These are phyloP conservation scores for Knoxia roxburghii DNA, from an alignment of 257 asterid species.

Conservation along the genomic window DNA sequence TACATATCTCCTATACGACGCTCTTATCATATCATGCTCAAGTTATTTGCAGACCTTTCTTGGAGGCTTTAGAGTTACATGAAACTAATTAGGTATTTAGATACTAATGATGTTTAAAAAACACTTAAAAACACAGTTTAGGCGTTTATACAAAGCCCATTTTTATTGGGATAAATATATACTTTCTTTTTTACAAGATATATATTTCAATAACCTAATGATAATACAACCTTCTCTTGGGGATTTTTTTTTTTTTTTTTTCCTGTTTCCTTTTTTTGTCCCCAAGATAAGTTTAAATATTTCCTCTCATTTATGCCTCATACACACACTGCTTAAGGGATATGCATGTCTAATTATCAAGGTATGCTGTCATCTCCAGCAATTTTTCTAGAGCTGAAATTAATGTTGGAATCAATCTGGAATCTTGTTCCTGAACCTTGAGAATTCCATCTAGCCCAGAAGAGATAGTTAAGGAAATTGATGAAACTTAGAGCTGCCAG, in stretches of 20 bases:
- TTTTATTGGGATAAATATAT: not conserved
- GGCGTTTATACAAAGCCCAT: not conserved
- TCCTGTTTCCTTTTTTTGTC: no score
- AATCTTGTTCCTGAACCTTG: conserved; percentile 3
- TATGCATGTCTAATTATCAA: conserved; percentile 10
- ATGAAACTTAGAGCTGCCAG: conserved; percentile 57
- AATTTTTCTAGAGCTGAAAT: conserved; percentile 25
- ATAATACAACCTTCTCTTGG: not conserved
- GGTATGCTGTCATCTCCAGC: conserved; percentile 38
- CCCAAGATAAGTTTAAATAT: not conserved
- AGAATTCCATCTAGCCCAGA: conserved; percentile 69
- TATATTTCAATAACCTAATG: conserved; percentile 3
- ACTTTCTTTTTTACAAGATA: conserved; percentile 10
- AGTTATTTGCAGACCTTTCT: no score
- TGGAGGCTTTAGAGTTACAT: no score
- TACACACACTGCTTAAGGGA: not conserved
- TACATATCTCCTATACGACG: no score
- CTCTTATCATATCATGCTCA: no score
- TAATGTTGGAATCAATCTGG: conserved; percentile 13
- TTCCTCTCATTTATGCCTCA: not conserved
- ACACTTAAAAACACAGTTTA: no score
- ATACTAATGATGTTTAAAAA: no score
- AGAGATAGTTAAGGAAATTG: conserved; percentile 70
- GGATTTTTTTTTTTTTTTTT: not conserved
- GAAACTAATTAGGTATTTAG: no score